Evolutionary conservation across 495 filamentous ascomycete genomes (phyloP), one percentile per base, ranked within the genome.

Genomic region (Evernia prunastri): DNA sequence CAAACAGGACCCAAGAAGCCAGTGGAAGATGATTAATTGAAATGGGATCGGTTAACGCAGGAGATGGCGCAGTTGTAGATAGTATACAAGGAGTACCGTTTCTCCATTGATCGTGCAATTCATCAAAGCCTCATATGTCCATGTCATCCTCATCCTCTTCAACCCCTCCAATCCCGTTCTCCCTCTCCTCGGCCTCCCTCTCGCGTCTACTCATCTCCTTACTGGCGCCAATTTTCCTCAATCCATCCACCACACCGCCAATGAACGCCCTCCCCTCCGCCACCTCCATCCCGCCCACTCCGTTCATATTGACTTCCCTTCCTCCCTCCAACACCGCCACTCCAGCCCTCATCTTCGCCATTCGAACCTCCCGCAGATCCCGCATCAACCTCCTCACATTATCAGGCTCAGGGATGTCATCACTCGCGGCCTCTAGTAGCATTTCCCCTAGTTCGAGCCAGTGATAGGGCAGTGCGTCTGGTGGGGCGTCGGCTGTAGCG

Each of bases 381-480:
- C 93, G 79, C 71, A 98, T 68, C 66, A 96, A 66, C 58, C 87
- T 81, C 15, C 92, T 78, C 29, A 95, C 87, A 67, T 84, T 81
- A 66, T 91, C 88, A 12, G 88, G 80, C 3, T 88, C 86, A 1
- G 87, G 81, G 49, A 97, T 81, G 72, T 97, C 93, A 74, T 98
- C 93, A 11, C 83, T 82, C 31, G 92, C 92, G 29, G 86, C 87
- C 36, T 91, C 88, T 4, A 97, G 82, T 43, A 98, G 78, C 72
- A 93, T 83, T 72, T 94, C 90, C 0, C 87, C 86, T 0, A 96
- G 78, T 73, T 96, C 92, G 0, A 96, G 81, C 91, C 92, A 98
- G 75, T 96, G 92, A 69, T 92, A 97, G 1, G 94, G 94, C 15
- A 98, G 80, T 23, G 86, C 83, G 18, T 87, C 84, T 0, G 81